Conservation (phyloP, 257 asterid species). For the Datura wrightii region DNA sequence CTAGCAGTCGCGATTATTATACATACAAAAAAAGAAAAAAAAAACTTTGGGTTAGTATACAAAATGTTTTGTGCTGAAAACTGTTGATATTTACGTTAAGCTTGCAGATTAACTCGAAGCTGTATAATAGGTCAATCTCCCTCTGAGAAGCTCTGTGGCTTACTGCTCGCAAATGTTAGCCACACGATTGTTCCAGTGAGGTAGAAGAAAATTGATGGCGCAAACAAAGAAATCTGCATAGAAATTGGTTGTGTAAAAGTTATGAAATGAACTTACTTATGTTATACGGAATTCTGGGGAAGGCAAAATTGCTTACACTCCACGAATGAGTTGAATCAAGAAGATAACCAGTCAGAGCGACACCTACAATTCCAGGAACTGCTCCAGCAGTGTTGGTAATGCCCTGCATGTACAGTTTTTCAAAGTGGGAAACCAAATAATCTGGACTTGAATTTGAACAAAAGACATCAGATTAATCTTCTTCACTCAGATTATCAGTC, state of each 20-base stretch:
- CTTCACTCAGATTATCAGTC: not conserved
- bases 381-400: constrained; percentile 98
- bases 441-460: constrained; percentile 6
- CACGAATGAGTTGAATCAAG: constrained; percentile 96
- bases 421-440: not conserved
- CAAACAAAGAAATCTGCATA: constrained; percentile 77
- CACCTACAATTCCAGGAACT: constrained; percentile 92
- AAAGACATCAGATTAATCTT: not conserved
- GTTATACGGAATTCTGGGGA: not conserved
- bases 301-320: constrained; percentile 65
- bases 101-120: not conserved
- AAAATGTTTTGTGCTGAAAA: not conserved
- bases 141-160: constrained; percentile 75
- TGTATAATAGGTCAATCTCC: constrained; percentile 38
- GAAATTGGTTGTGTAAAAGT: not conserved
- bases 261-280: not conserved
- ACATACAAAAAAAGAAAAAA: not conserved
- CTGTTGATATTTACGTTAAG: not conserved
- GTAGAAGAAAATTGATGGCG: constrained; percentile 95
- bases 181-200: constrained; percentile 91
- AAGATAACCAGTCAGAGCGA: constrained; percentile 91
- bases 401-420: constrained; percentile 60
- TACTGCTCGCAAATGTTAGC: constrained; percentile 91
- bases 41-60: constrained; percentile 13
- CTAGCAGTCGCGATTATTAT: not conserved